Base-by-base conservation (phyloP, 2,329 filamentous ascomycete species). In the Monilinia fructicola region DNA sequence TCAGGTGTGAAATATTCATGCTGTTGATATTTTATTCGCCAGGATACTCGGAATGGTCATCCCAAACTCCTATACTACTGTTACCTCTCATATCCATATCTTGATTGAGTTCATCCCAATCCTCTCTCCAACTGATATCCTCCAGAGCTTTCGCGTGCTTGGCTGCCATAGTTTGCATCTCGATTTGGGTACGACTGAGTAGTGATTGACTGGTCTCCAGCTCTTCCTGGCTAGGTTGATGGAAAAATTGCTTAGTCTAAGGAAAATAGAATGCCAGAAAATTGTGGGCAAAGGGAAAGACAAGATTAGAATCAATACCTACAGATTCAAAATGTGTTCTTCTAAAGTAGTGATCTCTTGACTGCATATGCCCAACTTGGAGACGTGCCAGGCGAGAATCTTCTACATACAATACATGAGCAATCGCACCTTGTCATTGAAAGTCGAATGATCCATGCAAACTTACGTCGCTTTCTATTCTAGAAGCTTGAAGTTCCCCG, bases 81-180 rank as follows among this genome's bases (percentile, higher is more conserved):
- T 61, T 61, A 61, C 58, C 58, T 50, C 58, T 61, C 58, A 61
- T 61, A 12, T 61, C 58, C 28, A 73, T 71, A n/a, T 68, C 68
- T 66, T 79, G 78, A 76, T 84, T 83, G 40, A 87, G 78, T 21
- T 77, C 75, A 12, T 80, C 77, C 81, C 85, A 89, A 72, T 88
- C 86, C 42, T 82, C 76, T 76, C 87, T 88, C 83, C 87, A 89
- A 69, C 82, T 82, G 67, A 81, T 78, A 69, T 63, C 64, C 53
- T 83, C 78, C n/a, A 82, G 75, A 68, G 81, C 79, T 69, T 76
- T 75, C 46, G 79, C 79, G 73, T 83, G 82, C 71, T 86, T 84
- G 23, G 87, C 82, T 78, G 89, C 85, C 71, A 89, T 82, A 28
- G 84, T 85, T 70, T 87, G 85, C 69, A 88, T 80, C 73, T 85